Conservation (phyloP, 2,329 filamentous ascomycete genomes). For the Ceratocystis huliohia region DNA sequence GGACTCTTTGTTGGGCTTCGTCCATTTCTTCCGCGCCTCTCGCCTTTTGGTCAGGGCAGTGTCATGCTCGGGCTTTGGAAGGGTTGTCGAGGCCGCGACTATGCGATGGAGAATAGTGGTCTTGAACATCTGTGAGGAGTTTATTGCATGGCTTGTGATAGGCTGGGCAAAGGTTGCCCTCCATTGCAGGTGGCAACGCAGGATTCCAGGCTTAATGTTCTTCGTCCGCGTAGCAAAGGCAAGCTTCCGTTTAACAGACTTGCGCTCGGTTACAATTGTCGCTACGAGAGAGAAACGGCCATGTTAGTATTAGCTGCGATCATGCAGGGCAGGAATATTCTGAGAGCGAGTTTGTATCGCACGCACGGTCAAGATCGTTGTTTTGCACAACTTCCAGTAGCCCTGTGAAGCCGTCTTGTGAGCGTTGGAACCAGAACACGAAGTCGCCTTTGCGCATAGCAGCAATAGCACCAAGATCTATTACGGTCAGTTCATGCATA, state of each 20-base stretch:
- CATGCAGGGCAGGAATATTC: background rate
- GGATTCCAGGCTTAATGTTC: slow-evolving; percentile 6
- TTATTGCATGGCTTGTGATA: background rate
- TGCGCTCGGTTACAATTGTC: slow-evolving; percentile 2
- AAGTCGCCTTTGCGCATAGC: slow-evolving; percentile 18
- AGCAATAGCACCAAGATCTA: slow-evolving; percentile 16
- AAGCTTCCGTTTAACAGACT: slow-evolving; percentile 1
- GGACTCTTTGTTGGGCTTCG: background rate
- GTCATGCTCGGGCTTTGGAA: background rate
- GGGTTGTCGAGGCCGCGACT: background rate
- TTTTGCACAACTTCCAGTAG: slow-evolving; percentile 8
- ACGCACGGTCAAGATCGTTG: background rate
- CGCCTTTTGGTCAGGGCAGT: background rate
- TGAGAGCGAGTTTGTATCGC: background rate
- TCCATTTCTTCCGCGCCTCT: slow-evolving; percentile 4
- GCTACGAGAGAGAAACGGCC: background rate
- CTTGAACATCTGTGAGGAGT: background rate
- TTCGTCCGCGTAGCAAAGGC: slow-evolving; percentile 6
- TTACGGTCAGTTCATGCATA: background rate
- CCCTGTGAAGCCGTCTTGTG: slow-evolving; percentile 12
- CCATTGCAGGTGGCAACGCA: slow-evolving; percentile 15
- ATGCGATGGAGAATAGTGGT: background rate
- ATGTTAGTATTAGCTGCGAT: background rate
- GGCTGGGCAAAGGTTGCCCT: slow-evolving; percentile 15
- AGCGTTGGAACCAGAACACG: slow-evolving; percentile 18